Evolutionary conservation across 202 grass and related monocot species (phyloP), one percentile per base, ranked within the genome.

Genomic region (Sporobolus alterniflorus): DNA sequence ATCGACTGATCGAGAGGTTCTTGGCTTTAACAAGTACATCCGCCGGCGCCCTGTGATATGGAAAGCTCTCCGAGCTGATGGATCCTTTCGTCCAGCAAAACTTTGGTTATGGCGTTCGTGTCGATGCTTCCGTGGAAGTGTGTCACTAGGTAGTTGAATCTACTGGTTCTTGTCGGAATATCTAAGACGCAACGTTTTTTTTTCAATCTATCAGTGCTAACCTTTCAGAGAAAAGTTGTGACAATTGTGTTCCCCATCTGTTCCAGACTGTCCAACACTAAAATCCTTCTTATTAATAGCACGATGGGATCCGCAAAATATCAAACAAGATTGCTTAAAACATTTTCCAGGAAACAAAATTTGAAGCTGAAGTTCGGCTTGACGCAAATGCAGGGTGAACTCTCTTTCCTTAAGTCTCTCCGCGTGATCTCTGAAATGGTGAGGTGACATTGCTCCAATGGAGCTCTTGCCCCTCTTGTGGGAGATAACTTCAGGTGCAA

Each of bases 401-500:
- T 6, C 67, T 40, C 31, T 26, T 3, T 69, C 43, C n/a, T n/a
- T 9, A 65, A 64, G 42, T 25, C 49, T 26, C 28, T 24, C n/a
- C n/a, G 17, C 50, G 66, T 25, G 40, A 31, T 57, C 51, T 59
- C 39, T 59, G 39, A 77, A 30, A 32, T 31, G 25, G 28, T 30
- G 33, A 52, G 51, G 41, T 30, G 47, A 56, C 55, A 24, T 33
- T 66, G 59, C 46, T 57, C 39, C n/a, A 60, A 43, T 68, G 43
- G 83, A 1, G 36, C 25, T 24, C 51, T 9, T 74, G 81, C 51
- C 33, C 69, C 49, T 61, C 28, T 51, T 50, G 43, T 24, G 17
- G 76, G 39, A 59, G 83, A 90, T 82, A 89, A 56, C 88, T 89
- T 89, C 83, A 80, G 51, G 69, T 73, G 39, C 71, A 90, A 90